Evolutionary conservation across 495 filamentous ascomycete genomes (phyloP).

Genomic region (Elasticomyces elasticus): DNA sequence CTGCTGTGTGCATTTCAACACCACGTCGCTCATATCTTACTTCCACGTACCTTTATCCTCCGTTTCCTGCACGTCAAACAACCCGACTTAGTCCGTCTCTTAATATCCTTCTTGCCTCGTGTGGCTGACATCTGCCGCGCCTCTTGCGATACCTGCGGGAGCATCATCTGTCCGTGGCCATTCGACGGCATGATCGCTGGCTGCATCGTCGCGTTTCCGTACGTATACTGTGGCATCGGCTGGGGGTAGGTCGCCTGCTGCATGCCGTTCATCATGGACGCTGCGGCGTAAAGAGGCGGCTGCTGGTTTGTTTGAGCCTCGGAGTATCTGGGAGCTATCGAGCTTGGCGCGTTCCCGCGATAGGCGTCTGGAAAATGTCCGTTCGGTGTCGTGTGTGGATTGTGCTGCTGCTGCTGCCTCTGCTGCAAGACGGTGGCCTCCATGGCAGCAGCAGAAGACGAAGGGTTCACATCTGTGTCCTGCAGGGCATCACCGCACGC

Average conservation of each 20-base stretch:
- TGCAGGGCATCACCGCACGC: neutral
- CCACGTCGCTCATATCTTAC: neutral
- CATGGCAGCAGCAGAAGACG: neutral
- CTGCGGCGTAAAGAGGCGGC: slow-evolving; percentile 2
- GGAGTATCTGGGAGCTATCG: slow-evolving; percentile 3
- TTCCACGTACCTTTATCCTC: slow-evolving; percentile 82
- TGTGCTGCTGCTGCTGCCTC: neutral
- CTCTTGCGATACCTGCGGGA: slow-evolving; percentile 45
- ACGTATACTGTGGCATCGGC: neutral
- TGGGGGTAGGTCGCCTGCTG: neutral
- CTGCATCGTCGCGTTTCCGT: slow-evolving; percentile 1
- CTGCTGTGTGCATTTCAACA: neutral
- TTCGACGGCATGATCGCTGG: slow-evolving; percentile 10
- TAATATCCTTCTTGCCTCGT: slow-evolving; percentile 96
- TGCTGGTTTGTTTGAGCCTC: neutral
- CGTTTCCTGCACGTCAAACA: slow-evolving; percentile 95
- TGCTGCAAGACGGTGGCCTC: neutral
- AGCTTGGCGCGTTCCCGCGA: neutral
- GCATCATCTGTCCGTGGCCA: slow-evolving; percentile 32
- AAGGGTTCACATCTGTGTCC: neutral
- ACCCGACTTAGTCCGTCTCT: slow-evolving; percentile 93
- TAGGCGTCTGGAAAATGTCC: neutral
- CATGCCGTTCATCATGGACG: neutral
- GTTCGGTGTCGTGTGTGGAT: neutral
- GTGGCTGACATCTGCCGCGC: slow-evolving; percentile 63